Evolutionary conservation across 768 basidiomycete species (phyloP).

Genomic region (Psilocybe cyanescens): DNA sequence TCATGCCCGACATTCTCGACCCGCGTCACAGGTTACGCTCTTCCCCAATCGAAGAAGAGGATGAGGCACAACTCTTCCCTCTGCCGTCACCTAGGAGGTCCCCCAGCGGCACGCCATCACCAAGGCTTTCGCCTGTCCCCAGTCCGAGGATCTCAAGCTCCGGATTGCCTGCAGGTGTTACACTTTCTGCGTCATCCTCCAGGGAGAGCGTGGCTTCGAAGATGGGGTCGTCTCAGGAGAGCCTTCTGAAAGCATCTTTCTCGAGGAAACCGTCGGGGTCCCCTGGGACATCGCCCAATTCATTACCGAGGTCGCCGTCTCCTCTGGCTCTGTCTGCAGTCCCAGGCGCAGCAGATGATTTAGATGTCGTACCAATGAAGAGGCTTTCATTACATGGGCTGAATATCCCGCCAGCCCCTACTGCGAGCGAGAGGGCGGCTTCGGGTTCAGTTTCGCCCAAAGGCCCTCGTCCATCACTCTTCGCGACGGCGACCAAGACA

Average conservation of each 20-base stretch:
- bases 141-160: constrained; percentile 38
- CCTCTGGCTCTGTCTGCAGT: not conserved
- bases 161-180: constrained; percentile 16
- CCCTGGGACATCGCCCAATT: constrained; percentile 1
- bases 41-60: constrained; percentile 55
- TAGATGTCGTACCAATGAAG: not conserved
- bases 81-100: constrained; percentile 52
- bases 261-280: constrained; percentile 16
- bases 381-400: constrained; percentile 1
- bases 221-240: constrained; percentile 20
- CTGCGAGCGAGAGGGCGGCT: not conserved
- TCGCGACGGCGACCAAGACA: not conserved
- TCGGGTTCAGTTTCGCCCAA: constrained; percentile 9
- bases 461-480: constrained; percentile 13
- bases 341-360: not conserved
- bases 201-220: constrained; percentile 23
- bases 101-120: constrained; percentile 42
- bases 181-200: constrained; percentile 16
- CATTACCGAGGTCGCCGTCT: constrained; percentile 9
- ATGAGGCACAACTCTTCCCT: constrained; percentile 62
- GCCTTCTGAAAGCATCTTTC: constrained; percentile 21
- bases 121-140: constrained; percentile 30
- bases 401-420: constrained; percentile 1
- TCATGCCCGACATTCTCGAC: constrained; percentile 15
- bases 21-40: constrained; percentile 23